phyloP scores from a whole-genome alignment of 169 alveolate species.

The Cryptosporidium tyzzeri region DNA sequence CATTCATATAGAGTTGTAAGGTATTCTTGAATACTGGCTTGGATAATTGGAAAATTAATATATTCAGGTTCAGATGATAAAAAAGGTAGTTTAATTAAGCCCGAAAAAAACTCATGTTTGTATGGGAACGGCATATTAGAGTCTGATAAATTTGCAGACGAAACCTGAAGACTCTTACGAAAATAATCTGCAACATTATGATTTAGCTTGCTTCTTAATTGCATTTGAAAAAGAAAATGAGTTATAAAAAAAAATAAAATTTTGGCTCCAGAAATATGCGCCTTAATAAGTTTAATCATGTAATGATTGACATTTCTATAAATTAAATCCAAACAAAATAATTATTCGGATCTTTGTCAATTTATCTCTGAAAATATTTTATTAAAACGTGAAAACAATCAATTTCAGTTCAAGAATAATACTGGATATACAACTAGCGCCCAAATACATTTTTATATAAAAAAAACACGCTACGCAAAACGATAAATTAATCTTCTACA shows the following conservation, averaged over 20 bases:
- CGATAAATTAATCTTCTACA: background rate
- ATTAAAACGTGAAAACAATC: background rate
- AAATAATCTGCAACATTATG: constrained; percentile 45
- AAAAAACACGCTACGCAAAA: background rate
- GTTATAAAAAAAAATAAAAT: background rate
- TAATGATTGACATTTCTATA: background rate
- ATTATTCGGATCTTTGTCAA: too few relatives aligned
- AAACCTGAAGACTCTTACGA: constrained; percentile 9
- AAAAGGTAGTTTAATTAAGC: constrained; percentile 38
- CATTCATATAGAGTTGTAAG: constrained; percentile 14
- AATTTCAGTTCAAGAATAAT: background rate
- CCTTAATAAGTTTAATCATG: background rate
- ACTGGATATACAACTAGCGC: background rate
- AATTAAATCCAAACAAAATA: too few relatives aligned
- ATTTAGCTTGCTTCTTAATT: constrained; percentile 41
- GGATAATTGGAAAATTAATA: constrained; percentile 42
- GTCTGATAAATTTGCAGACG: constrained; percentile 49
- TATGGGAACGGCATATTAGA: constrained; percentile 63
- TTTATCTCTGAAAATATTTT: too few relatives aligned
- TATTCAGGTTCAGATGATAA: constrained; percentile 57
- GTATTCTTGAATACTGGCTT: constrained; percentile 35
- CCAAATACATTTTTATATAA: background rate
- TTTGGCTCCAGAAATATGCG: constrained; percentile 25
- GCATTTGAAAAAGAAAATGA: constrained; percentile 17
- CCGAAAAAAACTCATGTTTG: constrained; percentile 61